A percentile compares a stretch with the other conserved stretches of the same genome.
Evolutionary conservation across 768 basidiomycete species (phyloP).

Genomic region (Trametes villosa): DNA sequence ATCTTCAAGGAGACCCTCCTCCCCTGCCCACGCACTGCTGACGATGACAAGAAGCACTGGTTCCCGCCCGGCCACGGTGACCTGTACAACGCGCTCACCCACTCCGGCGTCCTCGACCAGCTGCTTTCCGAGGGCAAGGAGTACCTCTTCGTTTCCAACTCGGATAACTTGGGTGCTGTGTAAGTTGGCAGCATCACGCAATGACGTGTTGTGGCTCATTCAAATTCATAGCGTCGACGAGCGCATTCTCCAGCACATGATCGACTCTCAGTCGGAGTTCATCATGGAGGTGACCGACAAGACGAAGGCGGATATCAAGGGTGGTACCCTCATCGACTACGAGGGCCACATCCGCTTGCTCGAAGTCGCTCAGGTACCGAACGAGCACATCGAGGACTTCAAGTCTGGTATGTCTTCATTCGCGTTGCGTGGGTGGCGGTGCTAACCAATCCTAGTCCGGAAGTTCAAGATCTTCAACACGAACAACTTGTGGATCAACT

Average conservation of each 20-base stretch:
- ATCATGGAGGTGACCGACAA: conserved; percentile 97
- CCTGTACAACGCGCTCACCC: conserved; percentile 88
- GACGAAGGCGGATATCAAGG: conserved; percentile 86
- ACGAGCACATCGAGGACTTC: conserved; percentile 94
- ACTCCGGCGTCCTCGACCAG: conserved; percentile 90
- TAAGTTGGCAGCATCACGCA: conserved; percentile 39
- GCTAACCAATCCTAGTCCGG: conserved; percentile 48
- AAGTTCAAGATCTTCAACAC: conserved; percentile 97
- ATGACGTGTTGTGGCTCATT: neutral
- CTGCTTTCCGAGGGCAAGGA: conserved; percentile 91
- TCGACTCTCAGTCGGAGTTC: conserved; percentile 80
- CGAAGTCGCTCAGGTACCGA: conserved; percentile 94
- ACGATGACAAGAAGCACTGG: conserved; percentile 90
- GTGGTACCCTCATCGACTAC: conserved; percentile 90
- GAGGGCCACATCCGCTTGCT: conserved; percentile 87
- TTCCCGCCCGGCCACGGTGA: conserved; percentile 98
- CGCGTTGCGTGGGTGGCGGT: conserved; percentile 5
- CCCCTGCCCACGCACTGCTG: conserved; percentile 76
- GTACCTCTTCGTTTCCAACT: conserved; percentile 97
- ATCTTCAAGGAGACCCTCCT: conserved; percentile 89
- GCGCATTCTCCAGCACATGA: conserved; percentile 86
- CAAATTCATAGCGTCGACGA: conserved; percentile 25
- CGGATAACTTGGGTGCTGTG: conserved; percentile 94
- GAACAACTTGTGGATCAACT: conserved; percentile 81
- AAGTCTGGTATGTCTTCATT: conserved; percentile 56